Conservation (phyloP, 83 land plant species). For the Thuja plicata region DNA sequence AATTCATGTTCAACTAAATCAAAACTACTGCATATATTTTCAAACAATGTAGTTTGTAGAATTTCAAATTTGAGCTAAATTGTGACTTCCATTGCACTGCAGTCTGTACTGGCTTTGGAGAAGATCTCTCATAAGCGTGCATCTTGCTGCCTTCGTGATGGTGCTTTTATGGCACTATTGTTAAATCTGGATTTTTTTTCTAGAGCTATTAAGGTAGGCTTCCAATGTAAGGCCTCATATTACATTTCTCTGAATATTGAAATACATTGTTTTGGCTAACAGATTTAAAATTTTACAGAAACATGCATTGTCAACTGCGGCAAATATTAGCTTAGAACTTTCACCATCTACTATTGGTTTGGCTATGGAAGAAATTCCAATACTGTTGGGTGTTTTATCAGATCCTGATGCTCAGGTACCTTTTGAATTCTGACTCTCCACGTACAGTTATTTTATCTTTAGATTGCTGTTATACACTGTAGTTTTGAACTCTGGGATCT, state of each 20-base stretch:
- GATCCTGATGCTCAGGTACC: constrained; percentile 28
- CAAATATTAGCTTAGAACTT: constrained; percentile 43
- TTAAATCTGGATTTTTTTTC: constrained; percentile 41
- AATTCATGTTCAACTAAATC: no score
- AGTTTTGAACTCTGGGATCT: no score
- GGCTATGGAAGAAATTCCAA: constrained; percentile 43
- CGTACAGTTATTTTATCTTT: no score
- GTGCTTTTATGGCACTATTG: constrained; percentile 45
- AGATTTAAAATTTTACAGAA: constrained; percentile 28
- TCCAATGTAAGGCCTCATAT: not conserved
- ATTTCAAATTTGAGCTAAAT: not conserved
- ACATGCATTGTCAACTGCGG: constrained; percentile 56
- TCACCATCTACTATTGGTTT: constrained; percentile 37
- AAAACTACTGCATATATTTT: no score
- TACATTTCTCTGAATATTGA: not conserved
- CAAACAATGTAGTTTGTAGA: no score
- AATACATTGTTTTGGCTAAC: not conserved
- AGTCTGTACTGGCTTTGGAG: constrained; percentile 50
- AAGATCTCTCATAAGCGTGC: constrained; percentile 56
- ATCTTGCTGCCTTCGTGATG: constrained; percentile 39
- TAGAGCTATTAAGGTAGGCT: constrained; percentile 43
- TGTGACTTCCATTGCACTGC: not conserved
- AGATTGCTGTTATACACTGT: no score
- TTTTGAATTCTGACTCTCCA: not conserved
- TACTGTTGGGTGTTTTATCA: constrained; percentile 35